Percentiles rank a stretch among this genome's conserved stretches.
These are phyloP conservation scores for Breynia disticha DNA, from an alignment of 441 rosid genomes.

Conservation along the genomic window DNA sequence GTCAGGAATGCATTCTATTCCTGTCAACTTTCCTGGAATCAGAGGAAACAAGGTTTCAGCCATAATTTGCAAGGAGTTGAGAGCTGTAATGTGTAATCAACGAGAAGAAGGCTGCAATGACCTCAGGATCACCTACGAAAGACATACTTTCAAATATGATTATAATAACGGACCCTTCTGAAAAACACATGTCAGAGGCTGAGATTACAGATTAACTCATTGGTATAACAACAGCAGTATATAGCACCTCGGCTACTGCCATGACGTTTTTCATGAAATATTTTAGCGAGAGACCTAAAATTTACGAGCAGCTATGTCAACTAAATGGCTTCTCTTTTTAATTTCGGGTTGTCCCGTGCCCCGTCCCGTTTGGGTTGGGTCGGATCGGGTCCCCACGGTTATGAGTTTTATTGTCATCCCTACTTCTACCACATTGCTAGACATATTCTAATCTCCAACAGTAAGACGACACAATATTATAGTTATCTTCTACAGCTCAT, in stretches of 20 bases:
- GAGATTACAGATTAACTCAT: constrained; percentile 25
- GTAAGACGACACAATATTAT: constrained; percentile 23
- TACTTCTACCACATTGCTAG: too few species aligned
- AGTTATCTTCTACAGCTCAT: too few species aligned
- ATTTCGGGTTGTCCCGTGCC: too few species aligned
- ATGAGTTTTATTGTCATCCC: neutral
- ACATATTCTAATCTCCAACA: too few species aligned
- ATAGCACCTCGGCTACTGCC: constrained; percentile 21
- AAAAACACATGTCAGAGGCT: constrained; percentile 20
- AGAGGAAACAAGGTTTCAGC: constrained; percentile 15
- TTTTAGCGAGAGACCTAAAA: constrained; percentile 23
- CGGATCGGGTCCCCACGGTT: too few species aligned
- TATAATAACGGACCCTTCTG: constrained; percentile 15
- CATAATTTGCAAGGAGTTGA: constrained; percentile 17
- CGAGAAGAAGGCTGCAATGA: constrained; percentile 19
- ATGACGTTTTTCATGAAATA: constrained; percentile 32
- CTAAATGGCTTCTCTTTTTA: neutral
- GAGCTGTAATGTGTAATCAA: constrained; percentile 8
- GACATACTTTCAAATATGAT: constrained; percentile 28
- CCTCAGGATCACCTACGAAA: constrained; percentile 7
- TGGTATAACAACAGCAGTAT: constrained; percentile 28
- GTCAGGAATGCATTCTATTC: constrained; percentile 20
- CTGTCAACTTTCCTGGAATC: constrained; percentile 23
- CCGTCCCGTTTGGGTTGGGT: too few species aligned
- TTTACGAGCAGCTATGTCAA: constrained; percentile 16